Evolutionary conservation across 2,329 filamentous ascomycete species (phyloP).

Genomic region (Cadophora gregata): DNA sequence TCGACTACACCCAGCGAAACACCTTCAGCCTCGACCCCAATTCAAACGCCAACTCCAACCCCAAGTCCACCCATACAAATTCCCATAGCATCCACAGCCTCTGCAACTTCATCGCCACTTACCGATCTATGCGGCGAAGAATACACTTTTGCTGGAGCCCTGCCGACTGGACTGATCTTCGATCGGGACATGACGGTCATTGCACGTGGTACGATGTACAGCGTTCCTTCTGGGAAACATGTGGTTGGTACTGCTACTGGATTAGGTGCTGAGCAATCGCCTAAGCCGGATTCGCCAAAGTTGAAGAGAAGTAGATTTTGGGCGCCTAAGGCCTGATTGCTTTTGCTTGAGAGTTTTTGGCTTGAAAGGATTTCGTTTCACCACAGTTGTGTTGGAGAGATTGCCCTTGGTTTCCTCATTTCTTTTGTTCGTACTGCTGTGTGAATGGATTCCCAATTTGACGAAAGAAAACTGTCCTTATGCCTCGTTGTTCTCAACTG

Average conservation of each 20-base stretch:
- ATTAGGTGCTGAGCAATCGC: not conserved
- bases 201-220: not conserved
- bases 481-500: not conserved
- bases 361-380: not conserved
- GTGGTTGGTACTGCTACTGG: not conserved
- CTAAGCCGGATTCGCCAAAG: not conserved
- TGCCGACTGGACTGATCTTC: not conserved
- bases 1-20: not conserved
- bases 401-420: not conserved
- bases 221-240: not conserved
- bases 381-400: not conserved
- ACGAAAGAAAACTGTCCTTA: not conserved
- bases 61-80: not conserved
- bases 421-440: not conserved
- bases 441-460: not conserved
- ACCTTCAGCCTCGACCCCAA: not conserved
- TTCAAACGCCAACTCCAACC: not conserved
- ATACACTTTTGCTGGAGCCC: not conserved
- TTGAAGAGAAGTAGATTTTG: slow-evolving; percentile 8
- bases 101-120: not conserved
- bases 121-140: not conserved
- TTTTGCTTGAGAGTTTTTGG: not conserved
- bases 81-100: not conserved
- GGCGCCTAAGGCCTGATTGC: not conserved
- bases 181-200: not conserved